phyloP scores from a whole-genome alignment of 768 basidiomycete species.

The Serendipita vermifera region DNA sequence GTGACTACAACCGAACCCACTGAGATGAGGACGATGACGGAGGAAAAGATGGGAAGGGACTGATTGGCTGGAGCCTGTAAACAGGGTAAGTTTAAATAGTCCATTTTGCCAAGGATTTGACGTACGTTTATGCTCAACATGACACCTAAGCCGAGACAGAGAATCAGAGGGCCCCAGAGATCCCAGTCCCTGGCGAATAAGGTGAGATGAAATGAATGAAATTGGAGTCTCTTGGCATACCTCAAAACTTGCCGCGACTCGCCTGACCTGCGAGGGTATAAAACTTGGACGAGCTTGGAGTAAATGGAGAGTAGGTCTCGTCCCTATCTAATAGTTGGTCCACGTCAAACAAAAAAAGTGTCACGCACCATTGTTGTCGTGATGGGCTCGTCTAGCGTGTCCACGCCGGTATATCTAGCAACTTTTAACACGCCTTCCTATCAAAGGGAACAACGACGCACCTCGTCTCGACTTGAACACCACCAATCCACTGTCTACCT shows the following conservation, averaged over 20 bases:
- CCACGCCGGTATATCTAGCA: slow-evolving; percentile 59
- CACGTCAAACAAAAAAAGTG: slow-evolving; percentile 11
- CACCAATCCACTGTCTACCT: slow-evolving; percentile 60
- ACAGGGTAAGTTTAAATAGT: not conserved
- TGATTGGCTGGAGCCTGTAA: slow-evolving; percentile 68
- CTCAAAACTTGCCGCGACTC: slow-evolving; percentile 66
- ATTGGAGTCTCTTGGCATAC: slow-evolving; percentile 28
- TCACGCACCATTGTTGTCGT: slow-evolving; percentile 71
- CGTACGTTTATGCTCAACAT: slow-evolving; percentile 76
- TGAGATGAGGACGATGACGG: slow-evolving; percentile 86
- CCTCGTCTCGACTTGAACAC: slow-evolving; percentile 81
- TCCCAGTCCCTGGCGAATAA: slow-evolving; percentile 72
- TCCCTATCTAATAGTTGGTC: slow-evolving; percentile 37
- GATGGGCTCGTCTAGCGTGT: slow-evolving; percentile 89
- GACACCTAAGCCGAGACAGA: slow-evolving; percentile 66
- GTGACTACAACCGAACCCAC: slow-evolving; percentile 85
- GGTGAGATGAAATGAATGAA: not conserved
- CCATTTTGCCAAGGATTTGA: not conserved
- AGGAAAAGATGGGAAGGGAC: slow-evolving; percentile 80
- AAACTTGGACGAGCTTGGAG: slow-evolving; percentile 81
- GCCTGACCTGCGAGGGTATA: slow-evolving; percentile 65
- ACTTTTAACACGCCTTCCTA: not conserved
- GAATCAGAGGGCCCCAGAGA: slow-evolving; percentile 87
- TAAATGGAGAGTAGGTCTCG: slow-evolving; percentile 87
- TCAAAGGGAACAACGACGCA: slow-evolving; percentile 24